Conservation (phyloP, 129 eudicot species). For the Escallonia rubra region DNA sequence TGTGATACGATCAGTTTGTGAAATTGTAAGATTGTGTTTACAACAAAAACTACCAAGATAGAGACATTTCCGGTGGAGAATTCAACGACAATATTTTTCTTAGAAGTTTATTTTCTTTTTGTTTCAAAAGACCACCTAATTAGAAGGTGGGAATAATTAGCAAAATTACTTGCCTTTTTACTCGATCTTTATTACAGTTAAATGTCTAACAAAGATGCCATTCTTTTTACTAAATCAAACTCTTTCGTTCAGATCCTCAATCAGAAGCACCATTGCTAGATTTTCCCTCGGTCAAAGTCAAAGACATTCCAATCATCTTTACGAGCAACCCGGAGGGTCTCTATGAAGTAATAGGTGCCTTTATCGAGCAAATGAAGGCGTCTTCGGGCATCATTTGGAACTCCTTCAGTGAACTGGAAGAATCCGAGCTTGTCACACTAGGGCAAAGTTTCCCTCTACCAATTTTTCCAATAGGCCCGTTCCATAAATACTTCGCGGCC, state of each 20-base stretch:
- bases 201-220: no score
- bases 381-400: conserved; percentile 47
- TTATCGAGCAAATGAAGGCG: conserved; percentile 20
- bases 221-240: not conserved
- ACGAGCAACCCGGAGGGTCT: conserved; percentile 10
- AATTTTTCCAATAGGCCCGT: conserved; percentile 43
- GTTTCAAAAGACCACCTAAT: no score
- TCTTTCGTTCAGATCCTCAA: conserved; percentile 11
- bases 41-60: no score
- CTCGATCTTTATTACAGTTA: not conserved
- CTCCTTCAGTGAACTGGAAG: conserved; percentile 48
- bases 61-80: no score
- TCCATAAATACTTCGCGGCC: conserved; percentile 29
- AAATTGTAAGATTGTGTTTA: no score
- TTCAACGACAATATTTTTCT: no score
- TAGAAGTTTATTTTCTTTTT: no score
- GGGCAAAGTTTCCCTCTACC: conserved; percentile 22
- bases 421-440: conserved; percentile 9
- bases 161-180: not conserved
- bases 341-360: conserved; percentile 1
- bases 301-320: conserved; percentile 24
- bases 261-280: conserved; percentile 25
- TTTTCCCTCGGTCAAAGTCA: conserved; percentile 27
- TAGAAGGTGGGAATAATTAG: no score
- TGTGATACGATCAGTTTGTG: no score